A percentile compares a stretch with the other conserved stretches of the same genome.
These are phyloP conservation scores for Arachis stenosperma DNA, from an alignment of 306 rosid species.

Conservation along the genomic window DNA sequence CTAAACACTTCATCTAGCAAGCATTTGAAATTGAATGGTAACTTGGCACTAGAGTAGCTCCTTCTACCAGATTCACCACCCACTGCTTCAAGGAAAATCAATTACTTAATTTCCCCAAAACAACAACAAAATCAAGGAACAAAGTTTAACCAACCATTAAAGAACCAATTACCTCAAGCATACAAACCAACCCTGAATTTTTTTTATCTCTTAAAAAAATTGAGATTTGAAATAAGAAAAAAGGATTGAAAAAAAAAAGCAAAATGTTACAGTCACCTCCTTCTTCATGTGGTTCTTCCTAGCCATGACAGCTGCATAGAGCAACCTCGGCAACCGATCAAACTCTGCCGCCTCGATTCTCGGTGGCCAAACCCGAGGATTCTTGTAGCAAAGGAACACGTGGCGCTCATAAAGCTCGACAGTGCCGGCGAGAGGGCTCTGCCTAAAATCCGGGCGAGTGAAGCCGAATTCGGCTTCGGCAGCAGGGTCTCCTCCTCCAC, in stretches of 20 bases:
- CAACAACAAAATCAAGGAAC: background rate
- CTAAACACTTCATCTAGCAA: no score
- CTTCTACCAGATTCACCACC: no score
- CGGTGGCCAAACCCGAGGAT: constrained; percentile 84
- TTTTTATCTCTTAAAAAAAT: background rate
- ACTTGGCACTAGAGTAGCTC: no score
- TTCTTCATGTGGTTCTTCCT: constrained; percentile 72
- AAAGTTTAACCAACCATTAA: background rate
- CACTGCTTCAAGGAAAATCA: no score
- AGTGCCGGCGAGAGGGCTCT: constrained; percentile 69
- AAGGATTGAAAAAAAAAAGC: background rate
- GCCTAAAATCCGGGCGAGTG: constrained; percentile 65
- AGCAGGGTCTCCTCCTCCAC: background rate
- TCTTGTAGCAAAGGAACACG: constrained; percentile 87
- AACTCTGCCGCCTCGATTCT: constrained; percentile 95
- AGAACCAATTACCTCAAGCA: background rate
- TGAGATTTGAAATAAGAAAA: background rate
- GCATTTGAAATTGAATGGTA: no score
- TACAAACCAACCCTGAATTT: background rate
- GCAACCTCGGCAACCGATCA: constrained; percentile 93
- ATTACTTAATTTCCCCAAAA: background rate
- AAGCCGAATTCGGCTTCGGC: constrained; percentile 79
- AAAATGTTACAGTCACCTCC: constrained; percentile 51
- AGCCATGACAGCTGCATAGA: constrained; percentile 77
- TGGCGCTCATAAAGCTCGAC: constrained; percentile 79